These are phyloP conservation scores for Bryoerythrophyllum caledonicum DNA, from an alignment of 225 moss, liverwort and hornwort genomes.

Conservation along the genomic window DNA sequence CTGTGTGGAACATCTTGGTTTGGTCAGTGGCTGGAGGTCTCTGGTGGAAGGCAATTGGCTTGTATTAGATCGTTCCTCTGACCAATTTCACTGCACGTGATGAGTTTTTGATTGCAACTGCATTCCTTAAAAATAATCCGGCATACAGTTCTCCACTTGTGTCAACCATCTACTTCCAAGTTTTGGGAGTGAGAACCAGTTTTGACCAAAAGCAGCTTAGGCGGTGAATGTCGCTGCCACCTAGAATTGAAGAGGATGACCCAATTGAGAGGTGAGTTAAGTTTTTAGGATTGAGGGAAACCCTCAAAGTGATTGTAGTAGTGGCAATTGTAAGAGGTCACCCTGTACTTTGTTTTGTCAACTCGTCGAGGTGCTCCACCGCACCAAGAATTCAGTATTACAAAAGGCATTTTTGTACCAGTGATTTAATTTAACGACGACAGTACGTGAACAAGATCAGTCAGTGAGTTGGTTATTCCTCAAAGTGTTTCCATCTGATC, in stretches of 20 bases:
- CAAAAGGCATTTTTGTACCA: background rate
- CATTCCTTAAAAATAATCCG: constrained; percentile 31
- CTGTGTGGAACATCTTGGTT: constrained; percentile 77
- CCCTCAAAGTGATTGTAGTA: constrained; percentile 13
- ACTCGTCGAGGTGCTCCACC: constrained; percentile 1
- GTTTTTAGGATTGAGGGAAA: constrained; percentile 9
- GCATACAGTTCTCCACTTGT: constrained; percentile 26
- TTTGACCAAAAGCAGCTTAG: constrained; percentile 34
- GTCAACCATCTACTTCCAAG: constrained; percentile 18
- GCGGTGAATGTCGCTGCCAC: constrained; percentile 19
- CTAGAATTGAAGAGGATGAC: constrained; percentile 24
- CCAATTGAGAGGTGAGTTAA: constrained; percentile 24
- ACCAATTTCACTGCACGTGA: constrained; percentile 14
- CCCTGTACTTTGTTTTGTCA: constrained; percentile 5
- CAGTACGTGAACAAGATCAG: background rate
- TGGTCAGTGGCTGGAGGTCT: constrained; percentile 86
- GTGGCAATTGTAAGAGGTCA: constrained; percentile 19
- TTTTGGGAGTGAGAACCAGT: constrained; percentile 35
- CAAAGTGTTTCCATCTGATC: background rate
- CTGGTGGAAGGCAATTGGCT: constrained; percentile 97
- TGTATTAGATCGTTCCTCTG: constrained; percentile 55
- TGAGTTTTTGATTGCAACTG: constrained; percentile 24
- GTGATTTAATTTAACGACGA: background rate
- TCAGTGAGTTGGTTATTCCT: background rate
- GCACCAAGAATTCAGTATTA: constrained; percentile 7